Evolutionary conservation across 176 grass and related monocot species (phyloP), one percentile per base, ranked within the genome.

Genomic region (Poa annua): DNA sequence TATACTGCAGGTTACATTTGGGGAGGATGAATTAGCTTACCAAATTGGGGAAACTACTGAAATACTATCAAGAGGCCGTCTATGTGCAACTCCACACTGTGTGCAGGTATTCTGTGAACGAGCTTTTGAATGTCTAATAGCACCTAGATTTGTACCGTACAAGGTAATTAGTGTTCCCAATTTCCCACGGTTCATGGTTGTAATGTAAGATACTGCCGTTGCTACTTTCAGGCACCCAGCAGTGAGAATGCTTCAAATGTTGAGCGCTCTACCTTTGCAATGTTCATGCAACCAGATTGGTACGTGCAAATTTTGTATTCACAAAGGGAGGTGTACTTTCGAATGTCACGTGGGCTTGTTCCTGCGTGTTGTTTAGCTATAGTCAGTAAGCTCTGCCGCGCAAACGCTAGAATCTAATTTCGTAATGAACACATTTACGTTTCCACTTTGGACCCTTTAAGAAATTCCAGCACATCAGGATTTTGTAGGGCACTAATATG

Each of bases 211-310:
- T 51, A 10, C 66, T 67, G 26, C 7, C 22, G 1, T 52, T 85
- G 11, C 65, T 78, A 66, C 84, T 78, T 88, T 52, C 68, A 98
- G 96, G 92, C 92, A 83, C 92, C 96, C 41, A 95, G 36, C 54
- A 41, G 87, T 52, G 85, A 88, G 88, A 90, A 88, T 81, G 87
- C 88, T 70, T 87, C 85, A 60, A 84, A 88, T 71, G 86, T 98
- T 88, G 96, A 93, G 12, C 88, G 96, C 12, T 95, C 83, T 73
- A 98, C 92, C 29, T 95, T 98, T 32, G 92, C 92, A 80, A 71
- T 98, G 87, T 98, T 98, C 77, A 93, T 98, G 92, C 96, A 98
- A 83, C 96, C 91, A n/a, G 89, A 95, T 79, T 98, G 92, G 96
- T 95, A 95, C 17, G 79, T 29, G 2, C 38, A 33, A n/a, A 10